Percentiles rank a stretch among this genome's conserved stretches.
Evolutionary conservation across 2,329 filamentous ascomycete species (phyloP).

Genomic region (Cladophialophora immunda): DNA sequence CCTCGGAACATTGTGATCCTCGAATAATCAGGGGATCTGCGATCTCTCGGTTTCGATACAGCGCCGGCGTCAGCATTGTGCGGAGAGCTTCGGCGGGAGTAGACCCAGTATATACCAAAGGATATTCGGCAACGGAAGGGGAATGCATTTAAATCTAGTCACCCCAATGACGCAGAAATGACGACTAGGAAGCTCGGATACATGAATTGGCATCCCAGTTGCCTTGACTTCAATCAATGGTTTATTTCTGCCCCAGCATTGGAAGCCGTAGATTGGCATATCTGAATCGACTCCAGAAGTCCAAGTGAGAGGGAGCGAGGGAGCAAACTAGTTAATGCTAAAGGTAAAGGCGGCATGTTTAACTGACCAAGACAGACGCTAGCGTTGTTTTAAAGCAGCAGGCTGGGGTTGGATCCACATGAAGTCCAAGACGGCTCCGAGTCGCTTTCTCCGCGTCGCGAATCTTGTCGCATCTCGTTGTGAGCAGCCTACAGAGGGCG

Average conservation of each 20-base stretch:
- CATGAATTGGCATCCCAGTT: neutral
- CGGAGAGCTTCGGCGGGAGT: neutral
- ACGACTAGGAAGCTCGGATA: neutral
- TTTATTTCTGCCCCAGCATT: neutral
- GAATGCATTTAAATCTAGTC: neutral
- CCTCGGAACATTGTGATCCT: too few relatives aligned
- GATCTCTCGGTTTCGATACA: neutral
- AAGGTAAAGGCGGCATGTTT: too few relatives aligned
- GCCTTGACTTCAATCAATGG: too few relatives aligned
- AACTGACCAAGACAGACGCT: neutral
- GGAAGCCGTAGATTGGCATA: too few relatives aligned
- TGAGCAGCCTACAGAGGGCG: neutral
- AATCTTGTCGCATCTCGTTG: neutral
- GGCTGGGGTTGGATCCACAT: neutral
- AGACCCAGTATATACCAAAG: neutral
- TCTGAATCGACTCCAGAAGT: too few relatives aligned
- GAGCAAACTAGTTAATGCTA: too few relatives aligned
- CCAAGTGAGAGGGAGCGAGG: too few relatives aligned
- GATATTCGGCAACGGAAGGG: neutral
- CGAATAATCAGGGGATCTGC: neutral
- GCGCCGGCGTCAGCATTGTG: neutral
- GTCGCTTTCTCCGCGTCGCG: constrained; percentile 10
- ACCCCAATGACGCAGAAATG: neutral
- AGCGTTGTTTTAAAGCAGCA: neutral
- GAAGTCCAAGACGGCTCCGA: neutral